A percentile compares a stretch with the other conserved stretches of the same genome.
These are phyloP conservation scores for Byssochlamys sp. DNA, from an alignment of 2,329 filamentous ascomycete species.

Conservation along the genomic window DNA sequence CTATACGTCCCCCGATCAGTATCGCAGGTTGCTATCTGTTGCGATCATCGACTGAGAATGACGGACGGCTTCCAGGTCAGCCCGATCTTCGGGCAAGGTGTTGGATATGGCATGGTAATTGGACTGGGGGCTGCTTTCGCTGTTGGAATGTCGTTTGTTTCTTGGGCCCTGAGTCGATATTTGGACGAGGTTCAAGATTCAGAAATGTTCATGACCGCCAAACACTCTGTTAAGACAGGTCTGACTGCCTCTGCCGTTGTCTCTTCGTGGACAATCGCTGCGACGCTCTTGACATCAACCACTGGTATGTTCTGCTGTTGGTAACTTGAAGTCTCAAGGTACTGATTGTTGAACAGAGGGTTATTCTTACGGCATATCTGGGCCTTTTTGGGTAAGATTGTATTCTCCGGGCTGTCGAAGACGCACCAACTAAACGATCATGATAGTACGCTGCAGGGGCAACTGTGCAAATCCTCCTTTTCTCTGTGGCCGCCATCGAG, in stretches of 20 bases:
- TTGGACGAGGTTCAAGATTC: slow-evolving; percentile 8
- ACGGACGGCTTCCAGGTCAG: not conserved
- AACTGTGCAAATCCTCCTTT: not conserved
- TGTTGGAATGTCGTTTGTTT: slow-evolving; percentile 1
- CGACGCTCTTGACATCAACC: slow-evolving; percentile 31
- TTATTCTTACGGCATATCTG: slow-evolving; percentile 26
- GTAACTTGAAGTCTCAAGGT: not conserved
- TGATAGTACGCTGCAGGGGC: not conserved
- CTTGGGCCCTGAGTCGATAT: slow-evolving; percentile 1
- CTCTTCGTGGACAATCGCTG: slow-evolving; percentile 38
- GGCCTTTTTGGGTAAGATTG: slow-evolving; percentile 6
- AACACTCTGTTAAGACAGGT: slow-evolving; percentile 21
- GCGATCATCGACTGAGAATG: not conserved
- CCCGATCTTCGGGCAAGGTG: not conserved
- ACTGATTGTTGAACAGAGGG: slow-evolving; percentile 7
- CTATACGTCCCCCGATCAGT: not conserved
- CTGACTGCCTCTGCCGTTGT: slow-evolving; percentile 38
- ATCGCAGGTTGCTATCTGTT: not conserved
- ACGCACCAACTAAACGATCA: not conserved
- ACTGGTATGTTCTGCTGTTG: slow-evolving; percentile 13
- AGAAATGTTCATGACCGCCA: slow-evolving; percentile 17
- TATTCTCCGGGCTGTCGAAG: not conserved
- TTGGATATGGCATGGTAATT: not conserved
- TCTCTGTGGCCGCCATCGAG: not conserved
- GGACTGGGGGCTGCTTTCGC: slow-evolving; percentile 1